These are phyloP conservation scores for Candida saitoana DNA, from an alignment of 805 yeast genomes.

Conservation along the genomic window DNA sequence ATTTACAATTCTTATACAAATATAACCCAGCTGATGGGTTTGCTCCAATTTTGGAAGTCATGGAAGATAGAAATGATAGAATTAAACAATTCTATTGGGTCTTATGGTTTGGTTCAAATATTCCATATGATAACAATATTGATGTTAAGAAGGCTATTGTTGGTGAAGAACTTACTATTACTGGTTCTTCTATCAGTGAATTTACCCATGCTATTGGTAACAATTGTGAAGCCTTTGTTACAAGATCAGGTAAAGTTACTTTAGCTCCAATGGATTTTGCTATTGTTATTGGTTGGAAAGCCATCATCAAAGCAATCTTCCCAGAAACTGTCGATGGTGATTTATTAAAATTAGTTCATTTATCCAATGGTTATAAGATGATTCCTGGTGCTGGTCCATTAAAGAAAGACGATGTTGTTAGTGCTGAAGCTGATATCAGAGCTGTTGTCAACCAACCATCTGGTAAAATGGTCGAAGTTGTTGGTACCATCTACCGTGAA, in stretches of 20 bases:
- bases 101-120: slow-evolving; percentile 77
- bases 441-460: slow-evolving; percentile 87
- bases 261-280: slow-evolving; percentile 99
- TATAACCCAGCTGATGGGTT: slow-evolving; percentile 87
- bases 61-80: slow-evolving; percentile 86
- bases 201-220: slow-evolving; percentile 97
- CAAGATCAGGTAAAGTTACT: slow-evolving; percentile 77
- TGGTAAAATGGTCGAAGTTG: slow-evolving; percentile 94
- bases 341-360: slow-evolving; percentile 85
- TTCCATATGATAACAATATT: slow-evolving; percentile 62
- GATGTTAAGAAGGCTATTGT: slow-evolving; percentile 67
- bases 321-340: slow-evolving; percentile 96
- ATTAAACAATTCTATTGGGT: slow-evolving; percentile 97
- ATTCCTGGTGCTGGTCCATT: slow-evolving; percentile 87
- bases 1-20: slow-evolving; percentile 71
- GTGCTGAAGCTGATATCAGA: slow-evolving; percentile 77
- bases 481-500: slow-evolving; percentile 79
- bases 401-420: slow-evolving; percentile 80
- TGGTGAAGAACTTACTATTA: slow-evolving; percentile 65
- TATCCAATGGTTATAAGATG: slow-evolving; percentile 93
- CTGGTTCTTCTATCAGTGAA: slow-evolving; percentile 76
- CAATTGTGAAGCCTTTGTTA: slow-evolving; percentile 92
- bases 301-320: slow-evolving; percentile 97
- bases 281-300: slow-evolving; percentile 97
- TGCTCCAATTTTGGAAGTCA: slow-evolving; percentile 88